Conservation (phyloP, 805 yeast genomes). For the Pichia californica region DNA sequence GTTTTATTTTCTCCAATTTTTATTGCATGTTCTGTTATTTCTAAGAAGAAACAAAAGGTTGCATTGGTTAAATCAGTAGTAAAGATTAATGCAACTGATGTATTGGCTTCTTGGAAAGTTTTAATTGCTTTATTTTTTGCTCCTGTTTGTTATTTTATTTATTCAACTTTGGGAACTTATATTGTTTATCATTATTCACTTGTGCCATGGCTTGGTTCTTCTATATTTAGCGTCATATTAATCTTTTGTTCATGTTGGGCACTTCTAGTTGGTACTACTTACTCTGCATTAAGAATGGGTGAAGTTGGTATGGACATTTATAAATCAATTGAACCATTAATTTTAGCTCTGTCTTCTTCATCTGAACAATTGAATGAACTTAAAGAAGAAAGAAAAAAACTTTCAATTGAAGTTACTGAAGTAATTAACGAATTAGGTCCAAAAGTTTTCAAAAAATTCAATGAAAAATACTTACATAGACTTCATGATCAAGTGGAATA, state of each 20-base stretch:
- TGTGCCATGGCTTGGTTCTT: conserved; percentile 10
- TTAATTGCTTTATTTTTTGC: conserved; percentile 82
- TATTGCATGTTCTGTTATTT: conserved; percentile 62
- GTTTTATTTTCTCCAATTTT: conserved; percentile 85
- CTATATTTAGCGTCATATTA: conserved; percentile 7
- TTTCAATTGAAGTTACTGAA: conserved; percentile 71
- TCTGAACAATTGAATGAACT: conserved; percentile 51
- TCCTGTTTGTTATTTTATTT: conserved; percentile 73
- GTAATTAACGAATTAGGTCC: conserved; percentile 80
- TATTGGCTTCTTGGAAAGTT: conserved; percentile 94
- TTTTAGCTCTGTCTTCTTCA: conserved; percentile 45
- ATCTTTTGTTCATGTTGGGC: conserved; percentile 50
- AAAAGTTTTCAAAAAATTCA: conserved; percentile 74
- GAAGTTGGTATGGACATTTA: conserved; percentile 90
- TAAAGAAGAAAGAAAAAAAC: conserved; percentile 51
- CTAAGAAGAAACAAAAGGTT: conserved; percentile 60
- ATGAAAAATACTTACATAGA: conserved; percentile 14
- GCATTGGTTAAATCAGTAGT: conserved; percentile 87
- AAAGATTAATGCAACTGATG: conserved; percentile 86
- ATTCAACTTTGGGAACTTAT: conserved; percentile 54
- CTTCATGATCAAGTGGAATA: conserved; percentile 17
- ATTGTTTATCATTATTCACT: conserved; percentile 17
- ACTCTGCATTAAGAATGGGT: conserved; percentile 82
- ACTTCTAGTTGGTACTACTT: conserved; percentile 67
- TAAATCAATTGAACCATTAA: conserved; percentile 76